Base-by-base conservation (phyloP, 768 basidiomycete genomes). In the Kwoniella newhampshirensis region DNA sequence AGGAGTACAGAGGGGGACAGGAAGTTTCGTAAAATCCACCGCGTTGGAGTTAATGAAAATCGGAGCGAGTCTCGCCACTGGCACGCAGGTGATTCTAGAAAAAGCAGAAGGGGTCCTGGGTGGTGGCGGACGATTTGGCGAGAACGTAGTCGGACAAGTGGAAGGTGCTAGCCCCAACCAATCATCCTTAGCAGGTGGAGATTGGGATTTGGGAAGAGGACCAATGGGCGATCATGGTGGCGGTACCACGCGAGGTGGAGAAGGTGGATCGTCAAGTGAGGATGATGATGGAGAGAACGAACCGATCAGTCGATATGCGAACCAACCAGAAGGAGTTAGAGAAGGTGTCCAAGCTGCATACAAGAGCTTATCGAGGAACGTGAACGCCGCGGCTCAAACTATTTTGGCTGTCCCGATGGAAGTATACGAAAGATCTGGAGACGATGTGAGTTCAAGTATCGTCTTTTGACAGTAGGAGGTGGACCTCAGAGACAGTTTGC, bases 391-490 rank as follows among this genome's bases (percentile, higher is more conserved):
- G 25, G 96, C 94, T 23, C 94, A 99, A 78, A 99, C 96, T 0
- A 98, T 99, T 60, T 82, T 99, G 35, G 94, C 96, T 0, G 91
- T 99, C 0, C 96, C 96, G 1, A 97, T 98, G 94, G 96, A 98
- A 76, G 91, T 97, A 11, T 94, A 97, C 66, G 96, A 99, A 77
- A 82, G 88, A 58, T 88, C 91, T 9, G 90, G 91, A 7, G 87
- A 86, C 54, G 89, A 96, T 83, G 93, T 88, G 64, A 67, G 82
- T 78, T 17, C 35, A 37, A 15, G 35, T 4, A n/a, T 18, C 18
- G 23, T 43, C 28, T 21, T 7, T 48, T 7, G 32, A 6, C 32
- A 6, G 7, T 6, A 6, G 32, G 13, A 32, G 32, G 13, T 6
- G 13, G 32, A 32, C 25, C 8, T 7, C 17, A 27, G 23, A 13